Evolutionary conservation across 371 early-diverging fungal genomes (phyloP).

Genomic region (Mortierella sp.): DNA sequence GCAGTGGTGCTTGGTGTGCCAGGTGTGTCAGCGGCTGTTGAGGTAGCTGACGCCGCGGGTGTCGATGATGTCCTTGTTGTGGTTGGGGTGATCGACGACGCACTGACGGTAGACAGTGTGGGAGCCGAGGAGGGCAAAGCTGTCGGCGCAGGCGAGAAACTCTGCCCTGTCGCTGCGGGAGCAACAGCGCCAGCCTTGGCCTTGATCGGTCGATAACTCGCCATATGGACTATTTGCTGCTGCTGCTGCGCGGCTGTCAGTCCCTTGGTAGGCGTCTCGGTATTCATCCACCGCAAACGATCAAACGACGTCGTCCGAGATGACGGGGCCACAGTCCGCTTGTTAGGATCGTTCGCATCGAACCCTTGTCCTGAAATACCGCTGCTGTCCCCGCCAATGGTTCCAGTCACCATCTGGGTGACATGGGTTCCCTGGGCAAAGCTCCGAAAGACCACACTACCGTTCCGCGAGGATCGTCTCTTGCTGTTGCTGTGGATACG

Average conservation of each 20-base stretch:
- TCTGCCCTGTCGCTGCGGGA: not conserved
- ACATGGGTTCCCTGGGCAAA: conserved; percentile 26
- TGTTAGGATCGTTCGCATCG: not conserved
- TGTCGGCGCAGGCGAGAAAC: not conserved
- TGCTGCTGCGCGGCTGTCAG: conserved; percentile 10
- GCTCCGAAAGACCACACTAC: conserved; percentile 35
- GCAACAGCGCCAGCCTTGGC: not conserved
- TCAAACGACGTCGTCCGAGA: not conserved
- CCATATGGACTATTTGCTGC: not conserved
- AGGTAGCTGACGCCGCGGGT: not conserved
- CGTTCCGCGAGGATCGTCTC: conserved; percentile 29
- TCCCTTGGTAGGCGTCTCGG: conserved; percentile 21
- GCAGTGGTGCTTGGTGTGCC: no score
- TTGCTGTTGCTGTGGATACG: conserved; percentile 31
- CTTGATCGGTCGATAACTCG: conserved; percentile 12
- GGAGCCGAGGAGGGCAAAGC: not conserved
- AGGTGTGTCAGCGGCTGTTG: not conserved
- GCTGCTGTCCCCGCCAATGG: not conserved
- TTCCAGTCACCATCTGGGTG: not conserved
- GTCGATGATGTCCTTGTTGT: not conserved
- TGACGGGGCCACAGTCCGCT: not conserved
- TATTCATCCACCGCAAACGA: conserved; percentile 31
- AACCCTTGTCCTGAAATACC: not conserved
- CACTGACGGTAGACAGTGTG: not conserved
- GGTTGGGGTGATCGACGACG: not conserved